Base-by-base conservation (phyloP, 257 asterid species). In the Plantago elongata region DNA sequence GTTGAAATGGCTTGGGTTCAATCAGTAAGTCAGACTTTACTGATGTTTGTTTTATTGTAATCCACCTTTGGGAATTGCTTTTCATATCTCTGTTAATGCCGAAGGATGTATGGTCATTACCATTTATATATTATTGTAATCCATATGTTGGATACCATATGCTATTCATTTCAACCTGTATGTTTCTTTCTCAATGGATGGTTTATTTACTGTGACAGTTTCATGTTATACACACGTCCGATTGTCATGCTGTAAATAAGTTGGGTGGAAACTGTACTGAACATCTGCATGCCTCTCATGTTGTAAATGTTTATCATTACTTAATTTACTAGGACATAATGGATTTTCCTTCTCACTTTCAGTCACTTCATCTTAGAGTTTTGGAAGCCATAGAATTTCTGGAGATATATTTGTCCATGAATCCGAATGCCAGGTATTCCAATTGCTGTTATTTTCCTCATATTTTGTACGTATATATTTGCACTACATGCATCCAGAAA, bases 1-100 rank as follows among this genome's bases (percentile, higher is more conserved):
- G 97, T 81, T 45, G 96, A 90, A 75, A 88, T 89, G 95, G 95
- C 83, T 60, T 69, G 80, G 84, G 74, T 85, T 42, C 85, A 77
- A 67, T 72, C 86, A 16, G 99, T 90, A 78, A 87, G 99, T 83
- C 66, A 13, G 37, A 57, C 57, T 52, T 62, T n/a, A 7, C 18
- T 65, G 8, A 45, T 43, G 68, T 63, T 45, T 34, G 40, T 34
- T 3, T 34, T 34, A 34, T 34, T 22, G 27, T 22, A 22, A 22
- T 22, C 27, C 27, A 22, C 27, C 27, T n/a, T n/a, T n/a, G n/a
- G n/a, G n/a, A n/a, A n/a, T n/a, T 22, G 27, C 27, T 22, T 22
- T 22, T 1, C 27, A 22, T 22, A 22, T 22, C 27, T 22, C 27
- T 22, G 27, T 34, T 3, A 5, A 34, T 34, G 40, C 40, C 40